Conservation (phyloP, 83 land plant genomes). For the Isoetes engelmannii region DNA sequence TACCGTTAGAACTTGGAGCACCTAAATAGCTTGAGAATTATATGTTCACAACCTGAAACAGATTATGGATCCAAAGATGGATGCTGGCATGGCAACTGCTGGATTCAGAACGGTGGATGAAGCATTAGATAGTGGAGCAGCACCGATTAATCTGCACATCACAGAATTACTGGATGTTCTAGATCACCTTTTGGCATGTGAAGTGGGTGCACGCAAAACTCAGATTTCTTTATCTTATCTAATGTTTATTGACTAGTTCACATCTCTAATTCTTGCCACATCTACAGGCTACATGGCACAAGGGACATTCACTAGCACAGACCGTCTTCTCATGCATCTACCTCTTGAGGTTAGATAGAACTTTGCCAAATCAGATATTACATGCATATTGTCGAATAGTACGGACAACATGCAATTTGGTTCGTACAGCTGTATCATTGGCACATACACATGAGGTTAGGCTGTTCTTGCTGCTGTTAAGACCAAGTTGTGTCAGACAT, state of each 20-base stretch:
- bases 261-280: slow-evolving; percentile 54
- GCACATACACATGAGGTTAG: slow-evolving; percentile 83
- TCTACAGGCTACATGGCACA: slow-evolving; percentile 47
- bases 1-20: no score
- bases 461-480: not conserved
- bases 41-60: slow-evolving; percentile 10
- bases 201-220: slow-evolving; percentile 40
- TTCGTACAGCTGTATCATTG: slow-evolving; percentile 61
- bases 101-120: slow-evolving; percentile 78
- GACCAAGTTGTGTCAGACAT: not conserved
- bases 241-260: not conserved
- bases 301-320: slow-evolving; percentile 78
- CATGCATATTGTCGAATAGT: slow-evolving; percentile 74
- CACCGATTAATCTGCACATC: slow-evolving; percentile 61
- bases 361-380: slow-evolving; percentile 65
- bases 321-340: slow-evolving; percentile 91
- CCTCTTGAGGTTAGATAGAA: slow-evolving; percentile 62
- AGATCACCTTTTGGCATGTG: slow-evolving; percentile 94
- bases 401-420: slow-evolving; percentile 70
- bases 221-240: not conserved
- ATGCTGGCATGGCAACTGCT: slow-evolving; percentile 76
- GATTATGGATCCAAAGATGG: slow-evolving; percentile 99
- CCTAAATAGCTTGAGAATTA: not conserved
- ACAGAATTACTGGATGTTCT: slow-evolving; percentile 62
- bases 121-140: slow-evolving; percentile 79